phyloP scores from a whole-genome alignment of 2,329 filamentous ascomycete genomes.

The Nectriaceae sp. region DNA sequence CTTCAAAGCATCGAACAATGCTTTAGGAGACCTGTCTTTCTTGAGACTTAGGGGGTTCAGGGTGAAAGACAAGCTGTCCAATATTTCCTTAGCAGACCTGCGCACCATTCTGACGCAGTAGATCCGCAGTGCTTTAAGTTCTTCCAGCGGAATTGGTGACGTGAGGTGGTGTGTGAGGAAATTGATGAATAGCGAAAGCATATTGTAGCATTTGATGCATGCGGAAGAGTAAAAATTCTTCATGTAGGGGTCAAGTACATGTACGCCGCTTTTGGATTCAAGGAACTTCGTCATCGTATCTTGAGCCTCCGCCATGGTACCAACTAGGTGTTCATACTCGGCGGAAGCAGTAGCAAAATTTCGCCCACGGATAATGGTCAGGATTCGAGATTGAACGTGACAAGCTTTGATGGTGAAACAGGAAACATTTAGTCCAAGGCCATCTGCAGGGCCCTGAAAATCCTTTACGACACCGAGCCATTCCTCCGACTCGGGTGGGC shows the following conservation, averaged over 20 bases:
- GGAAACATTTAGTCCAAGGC: slow-evolving; percentile 28
- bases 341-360: slow-evolving; percentile 31
- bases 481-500: slow-evolving; percentile 37
- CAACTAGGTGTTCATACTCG: slow-evolving; percentile 29
- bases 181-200: slow-evolving; percentile 35
- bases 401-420: slow-evolving; percentile 31
- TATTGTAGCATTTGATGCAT: slow-evolving; percentile 37
- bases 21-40: slow-evolving; percentile 32
- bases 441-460: slow-evolving; percentile 27
- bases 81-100: slow-evolving; percentile 29
- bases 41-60: slow-evolving; percentile 27
- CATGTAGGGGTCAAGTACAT: slow-evolving; percentile 32
- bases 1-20: slow-evolving; percentile 39
- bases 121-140: slow-evolving; percentile 30
- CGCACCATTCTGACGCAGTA: slow-evolving; percentile 31
- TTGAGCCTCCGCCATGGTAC: slow-evolving; percentile 28
- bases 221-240: slow-evolving; percentile 34
- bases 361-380: slow-evolving; percentile 25
- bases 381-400: slow-evolving; percentile 29
- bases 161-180: slow-evolving; percentile 35
- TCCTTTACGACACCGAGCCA: slow-evolving; percentile 37
- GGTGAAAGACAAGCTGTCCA: slow-evolving; percentile 27
- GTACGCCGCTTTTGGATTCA: slow-evolving; percentile 4
- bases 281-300: slow-evolving; percentile 19
- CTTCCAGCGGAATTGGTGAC: slow-evolving; percentile 22